Base-by-base conservation (phyloP, 2,329 filamentous ascomycete genomes). In the Aschersonia sp. region DNA sequence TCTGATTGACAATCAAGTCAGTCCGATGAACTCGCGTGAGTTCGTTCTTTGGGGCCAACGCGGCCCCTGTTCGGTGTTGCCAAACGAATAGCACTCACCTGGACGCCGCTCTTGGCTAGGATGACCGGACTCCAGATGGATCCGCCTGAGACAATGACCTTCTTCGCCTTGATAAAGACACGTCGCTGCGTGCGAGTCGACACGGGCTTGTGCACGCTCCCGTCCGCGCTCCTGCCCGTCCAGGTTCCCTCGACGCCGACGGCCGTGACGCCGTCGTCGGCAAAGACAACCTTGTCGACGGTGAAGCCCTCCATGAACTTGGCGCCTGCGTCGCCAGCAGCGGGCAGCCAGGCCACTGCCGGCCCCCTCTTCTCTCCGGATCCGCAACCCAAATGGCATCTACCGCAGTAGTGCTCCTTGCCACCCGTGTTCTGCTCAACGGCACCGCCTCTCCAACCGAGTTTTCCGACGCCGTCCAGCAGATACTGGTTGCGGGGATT, bases 261-360 rank as follows among this genome's bases (percentile, higher is more conserved):
- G 0, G 85, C 86, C 4, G 71, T 73, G 53, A 72, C 76, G 6
- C 65, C 67, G 41, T 59, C 58, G 11, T 73, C 68, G 29, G 80
- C 76, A 59, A 94, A 94, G 0, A 84, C 53, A 12, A 95, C 70
- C 50, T 74, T 74, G 10, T 85, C 76, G 0, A 81, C 84, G 22
- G 79, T 65, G 56, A 92, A 87, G 0, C 88, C 88, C 67, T 95
- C 87, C 49, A 94, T 76, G 59, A 95, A 95, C 52, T 75, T 70
- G 1, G 88, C 85, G 0, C 88, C 88, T 1, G 84, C 79, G 46
- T 73, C 73, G 1, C 81, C 83, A 2, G 90, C 88, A 55, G 88
- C 86, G 0, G 85, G 85, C 11, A 95, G 69, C 71, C 80, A 95
- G 6, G 78, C 79, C 30, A 85, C 79, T 0, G 77, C 75, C 0